Evolutionary conservation across 768 basidiomycete species (phyloP).

Genomic region (Mycena epipterygia): DNA sequence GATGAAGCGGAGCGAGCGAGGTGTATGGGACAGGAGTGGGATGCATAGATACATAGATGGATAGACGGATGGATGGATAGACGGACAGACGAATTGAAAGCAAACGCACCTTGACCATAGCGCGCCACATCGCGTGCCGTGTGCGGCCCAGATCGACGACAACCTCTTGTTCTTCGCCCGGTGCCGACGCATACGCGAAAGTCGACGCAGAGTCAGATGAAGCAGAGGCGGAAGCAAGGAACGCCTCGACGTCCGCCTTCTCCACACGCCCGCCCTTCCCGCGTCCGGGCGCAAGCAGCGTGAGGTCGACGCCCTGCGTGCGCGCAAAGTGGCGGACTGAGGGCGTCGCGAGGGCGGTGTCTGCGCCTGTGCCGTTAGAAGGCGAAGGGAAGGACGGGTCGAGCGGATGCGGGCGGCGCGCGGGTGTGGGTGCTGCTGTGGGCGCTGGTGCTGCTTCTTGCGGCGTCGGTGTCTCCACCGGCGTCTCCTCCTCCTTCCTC

Average conservation of each 20-base stretch:
- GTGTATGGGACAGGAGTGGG: too few species aligned
- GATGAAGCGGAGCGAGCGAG: too few species aligned
- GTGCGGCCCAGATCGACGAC: constrained; percentile 83
- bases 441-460: background rate
- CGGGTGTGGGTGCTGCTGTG: constrained; percentile 9
- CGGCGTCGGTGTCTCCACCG: constrained; percentile 28
- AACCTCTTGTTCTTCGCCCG: constrained; percentile 59
- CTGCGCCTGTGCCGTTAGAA: constrained; percentile 28
- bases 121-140: constrained; percentile 89
- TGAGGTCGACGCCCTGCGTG: constrained; percentile 72
- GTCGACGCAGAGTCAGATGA: constrained; percentile 10
- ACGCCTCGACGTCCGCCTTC: constrained; percentile 79
- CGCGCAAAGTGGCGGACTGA: constrained; percentile 85
- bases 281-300: constrained; percentile 70
- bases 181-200: constrained; percentile 23
- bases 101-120: constrained; percentile 88
- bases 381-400: constrained; percentile 53
- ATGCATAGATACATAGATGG: too few species aligned
- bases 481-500: constrained; percentile 76
- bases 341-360: constrained; percentile 75
- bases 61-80: background rate
- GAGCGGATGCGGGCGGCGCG: constrained; percentile 44
- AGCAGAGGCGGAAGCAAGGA: constrained; percentile 50
- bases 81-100: too few species aligned
- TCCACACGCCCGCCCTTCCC: constrained; percentile 84